Evolutionary conservation across 768 basidiomycete species (phyloP).

Genomic region (Lyophyllum decastes): DNA sequence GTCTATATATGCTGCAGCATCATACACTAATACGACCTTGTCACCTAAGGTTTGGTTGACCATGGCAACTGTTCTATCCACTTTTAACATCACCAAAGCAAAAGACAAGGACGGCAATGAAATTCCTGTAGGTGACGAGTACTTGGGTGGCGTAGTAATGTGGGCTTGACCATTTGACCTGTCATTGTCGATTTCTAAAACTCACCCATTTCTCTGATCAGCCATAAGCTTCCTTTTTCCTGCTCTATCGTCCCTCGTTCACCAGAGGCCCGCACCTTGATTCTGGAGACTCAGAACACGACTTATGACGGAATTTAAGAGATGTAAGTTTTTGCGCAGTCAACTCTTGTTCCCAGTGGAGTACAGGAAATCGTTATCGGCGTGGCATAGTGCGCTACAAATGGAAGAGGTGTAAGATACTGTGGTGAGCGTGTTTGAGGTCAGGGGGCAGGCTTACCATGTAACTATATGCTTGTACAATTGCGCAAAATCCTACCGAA

Average conservation of each 20-base stretch:
- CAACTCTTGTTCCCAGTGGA: too few species aligned
- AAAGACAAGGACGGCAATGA: conserved; percentile 25
- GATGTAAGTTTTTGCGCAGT: too few species aligned
- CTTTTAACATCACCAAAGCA: conserved; percentile 28
- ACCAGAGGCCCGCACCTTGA: too few species aligned
- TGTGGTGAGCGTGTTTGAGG: too few species aligned
- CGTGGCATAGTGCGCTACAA: too few species aligned
- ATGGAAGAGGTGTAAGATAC: too few species aligned
- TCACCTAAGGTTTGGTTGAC: conserved; percentile 21
- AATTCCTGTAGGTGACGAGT: conserved; percentile 21
- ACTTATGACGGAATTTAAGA: too few species aligned
- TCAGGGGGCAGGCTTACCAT: too few species aligned
- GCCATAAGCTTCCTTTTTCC: conserved; percentile 10
- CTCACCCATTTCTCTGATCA: not conserved
- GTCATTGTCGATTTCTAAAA: not conserved
- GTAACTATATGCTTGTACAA: too few species aligned
- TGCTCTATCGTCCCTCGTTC: not conserved
- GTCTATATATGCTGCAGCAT: not conserved
- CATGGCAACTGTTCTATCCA: conserved; percentile 25
- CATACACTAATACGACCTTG: not conserved
- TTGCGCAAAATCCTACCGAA: too few species aligned
- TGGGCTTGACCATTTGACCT: not conserved
- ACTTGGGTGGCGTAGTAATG: conserved; percentile 16
- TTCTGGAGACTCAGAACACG: too few species aligned
- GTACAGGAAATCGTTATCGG: too few species aligned